Evolutionary conservation across 495 filamentous ascomycete genomes (phyloP).

Genomic region (Penicillium coffeae): DNA sequence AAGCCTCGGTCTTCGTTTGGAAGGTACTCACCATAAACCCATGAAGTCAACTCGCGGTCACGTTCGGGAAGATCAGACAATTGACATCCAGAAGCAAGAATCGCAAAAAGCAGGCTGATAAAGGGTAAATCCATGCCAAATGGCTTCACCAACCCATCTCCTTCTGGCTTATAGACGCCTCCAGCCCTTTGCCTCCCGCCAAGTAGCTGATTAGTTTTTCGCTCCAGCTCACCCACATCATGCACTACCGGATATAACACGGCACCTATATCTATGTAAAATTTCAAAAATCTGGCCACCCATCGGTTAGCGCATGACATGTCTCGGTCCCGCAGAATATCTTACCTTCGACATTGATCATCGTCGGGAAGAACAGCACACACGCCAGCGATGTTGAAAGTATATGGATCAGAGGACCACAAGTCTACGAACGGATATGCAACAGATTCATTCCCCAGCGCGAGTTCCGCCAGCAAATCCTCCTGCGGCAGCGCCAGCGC

Average conservation of each 20-base stretch:
- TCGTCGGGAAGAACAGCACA: conserved; percentile 64
- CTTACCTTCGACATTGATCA: conserved; percentile 57
- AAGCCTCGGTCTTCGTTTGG: neutral
- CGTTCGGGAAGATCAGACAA: conserved; percentile 62
- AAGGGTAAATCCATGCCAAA: conserved; percentile 42
- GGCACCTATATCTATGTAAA: conserved; percentile 72
- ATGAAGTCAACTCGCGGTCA: conserved; percentile 56
- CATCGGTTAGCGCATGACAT: conserved; percentile 2
- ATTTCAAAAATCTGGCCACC: conserved; percentile 60
- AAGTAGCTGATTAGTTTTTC: conserved; percentile 61
- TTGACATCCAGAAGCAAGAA: conserved; percentile 76
- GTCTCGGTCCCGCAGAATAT: neutral
- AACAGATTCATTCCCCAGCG: conserved; percentile 71
- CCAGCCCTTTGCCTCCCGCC: conserved; percentile 55
- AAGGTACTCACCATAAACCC: conserved; percentile 50
- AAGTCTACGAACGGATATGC: conserved; percentile 74
- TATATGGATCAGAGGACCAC: conserved; percentile 62
- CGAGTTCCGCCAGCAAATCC: conserved; percentile 75
- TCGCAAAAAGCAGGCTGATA: conserved; percentile 61
- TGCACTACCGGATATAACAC: conserved; percentile 77
- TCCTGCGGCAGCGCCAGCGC: conserved; percentile 63
- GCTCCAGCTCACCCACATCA: conserved; percentile 63
- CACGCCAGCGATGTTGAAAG: conserved; percentile 65
- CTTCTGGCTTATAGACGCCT: conserved; percentile 38
- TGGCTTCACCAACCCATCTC: conserved; percentile 35